Base-by-base conservation (phyloP, 768 basidiomycete species). In the Suillus sp. region DNA sequence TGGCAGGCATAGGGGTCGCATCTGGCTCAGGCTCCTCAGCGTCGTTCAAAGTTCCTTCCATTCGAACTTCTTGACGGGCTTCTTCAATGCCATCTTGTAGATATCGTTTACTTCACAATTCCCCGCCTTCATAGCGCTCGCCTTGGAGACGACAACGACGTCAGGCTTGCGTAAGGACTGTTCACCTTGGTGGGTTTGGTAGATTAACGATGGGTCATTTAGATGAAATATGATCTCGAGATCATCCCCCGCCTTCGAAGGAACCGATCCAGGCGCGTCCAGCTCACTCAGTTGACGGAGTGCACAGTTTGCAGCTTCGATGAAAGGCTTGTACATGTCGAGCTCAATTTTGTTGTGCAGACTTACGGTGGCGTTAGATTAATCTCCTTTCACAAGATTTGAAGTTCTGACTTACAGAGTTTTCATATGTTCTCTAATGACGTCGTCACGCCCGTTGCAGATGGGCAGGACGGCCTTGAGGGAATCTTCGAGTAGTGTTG, bases 381-480 rank as follows among this genome's bases (percentile, higher is more conserved):
- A 20, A 57, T 34, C 22, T 30, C 42, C 27, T 54, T 60, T 37
- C 16, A 11, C 25, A 20, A 1, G 37, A 25, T 34, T 25, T 38
- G 27, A 60, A 37, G 0, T 30, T 22, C 5, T 48, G 22, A n/a
- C 47, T 37, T 25, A 61, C 35, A 53, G 20, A 8, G 14, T 9
- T 20, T 0, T 1, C 34, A 54, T 1, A 7, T 61, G 20, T 1
- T 13, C 22, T 16, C n/a, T 35, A 22, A 37, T 54, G 51, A 2
- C 2, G 11, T 14, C 50, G 8, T 32, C 59, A 1, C 2, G 2
- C 1, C 6, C 14, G 51, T 61, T 56, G 45, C 48, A 55, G 34
- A 61, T n/a, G 1, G 22, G 60, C 34, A 61, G 51, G 20, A 61
- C 60, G 53, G 34, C 60, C 1, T 61, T 3, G 34, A 61, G 34